phyloP scores from a whole-genome alignment of 306 rosid species.

The Cicer cuneatum region DNA sequence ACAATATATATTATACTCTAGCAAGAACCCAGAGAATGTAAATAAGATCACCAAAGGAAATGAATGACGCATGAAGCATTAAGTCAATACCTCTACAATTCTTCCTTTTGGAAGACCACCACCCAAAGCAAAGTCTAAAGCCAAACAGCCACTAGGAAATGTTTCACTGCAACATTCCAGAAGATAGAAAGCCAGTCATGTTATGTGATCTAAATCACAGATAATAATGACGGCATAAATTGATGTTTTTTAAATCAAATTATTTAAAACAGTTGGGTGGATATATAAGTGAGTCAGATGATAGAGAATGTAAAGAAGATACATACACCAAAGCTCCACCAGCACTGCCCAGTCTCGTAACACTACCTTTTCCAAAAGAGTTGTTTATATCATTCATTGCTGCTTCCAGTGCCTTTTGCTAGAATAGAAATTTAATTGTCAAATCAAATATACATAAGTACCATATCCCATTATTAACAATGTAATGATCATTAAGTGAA shows the following conservation, averaged over 20 bases:
- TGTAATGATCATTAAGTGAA: constrained; percentile 7
- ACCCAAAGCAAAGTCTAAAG: constrained; percentile 92
- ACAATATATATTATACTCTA: constrained; percentile 11
- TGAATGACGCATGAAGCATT: not conserved
- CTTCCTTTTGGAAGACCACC: constrained; percentile 99
- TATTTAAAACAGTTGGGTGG: not conserved
- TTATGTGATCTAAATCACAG: constrained; percentile 39
- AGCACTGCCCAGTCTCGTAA: constrained; percentile 95
- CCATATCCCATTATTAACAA: constrained; percentile 1
- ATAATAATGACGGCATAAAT: constrained; percentile 33
- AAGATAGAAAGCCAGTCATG: constrained; percentile 26
- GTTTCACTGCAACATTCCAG: constrained; percentile 78
- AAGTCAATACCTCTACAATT: constrained; percentile 85
- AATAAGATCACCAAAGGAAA: constrained; percentile 7
- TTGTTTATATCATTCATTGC: constrained; percentile 93
- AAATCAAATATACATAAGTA: constrained; percentile 37
- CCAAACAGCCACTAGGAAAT: constrained; percentile 97
- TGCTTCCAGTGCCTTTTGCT: constrained; percentile 97
- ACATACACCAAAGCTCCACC: constrained; percentile 98
- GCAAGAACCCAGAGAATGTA: constrained; percentile 7
- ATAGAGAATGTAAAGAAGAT: constrained; percentile 38
- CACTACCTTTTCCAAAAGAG: constrained; percentile 97
- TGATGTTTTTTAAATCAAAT: constrained; percentile 7
- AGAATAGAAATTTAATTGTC: constrained; percentile 44
- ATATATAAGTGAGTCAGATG: constrained; percentile 9